phyloP scores from a whole-genome alignment of 192 early-diverging fungal species.

The Podila clonocystis region DNA sequence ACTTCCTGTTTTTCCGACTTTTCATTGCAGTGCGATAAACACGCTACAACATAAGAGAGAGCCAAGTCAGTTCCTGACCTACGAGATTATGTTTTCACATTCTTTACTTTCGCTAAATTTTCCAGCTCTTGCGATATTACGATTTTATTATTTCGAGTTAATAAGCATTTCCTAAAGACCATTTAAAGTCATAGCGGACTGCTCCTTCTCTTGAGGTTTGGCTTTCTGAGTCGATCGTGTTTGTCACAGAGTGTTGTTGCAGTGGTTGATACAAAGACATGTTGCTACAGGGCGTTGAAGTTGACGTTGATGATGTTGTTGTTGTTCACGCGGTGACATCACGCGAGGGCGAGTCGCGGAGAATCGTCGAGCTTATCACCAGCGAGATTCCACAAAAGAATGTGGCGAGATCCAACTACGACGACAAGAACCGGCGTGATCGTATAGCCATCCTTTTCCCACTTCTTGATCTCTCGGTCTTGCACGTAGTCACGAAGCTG shows the following conservation, averaged over 20 bases:
- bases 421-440: constrained; percentile 28
- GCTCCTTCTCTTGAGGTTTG: constrained; percentile 11
- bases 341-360: constrained; percentile 27
- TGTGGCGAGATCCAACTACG: constrained; percentile 30
- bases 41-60: no score
- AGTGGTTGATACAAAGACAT: constrained; percentile 17
- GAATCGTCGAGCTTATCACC: constrained; percentile 17
- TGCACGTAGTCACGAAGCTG: constrained; percentile 21
- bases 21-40: no score
- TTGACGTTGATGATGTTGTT: constrained; percentile 8
- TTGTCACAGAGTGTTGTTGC: constrained; percentile 16
- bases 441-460: constrained; percentile 26
- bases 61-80: no score
- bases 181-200: constrained; percentile 6
- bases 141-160: constrained; percentile 36
- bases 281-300: constrained; percentile 16
- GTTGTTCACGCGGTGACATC: constrained; percentile 6
- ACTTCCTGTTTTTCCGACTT: no score
- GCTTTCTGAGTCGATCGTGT: constrained; percentile 18
- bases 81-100: background rate
- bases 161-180: no score
- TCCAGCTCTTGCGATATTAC: constrained; percentile 18
- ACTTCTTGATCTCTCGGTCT: constrained; percentile 15
- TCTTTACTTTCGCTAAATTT: constrained; percentile 21
- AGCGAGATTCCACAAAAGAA: constrained; percentile 34